These are phyloP conservation scores for Monosporozyma servazzii DNA, from an alignment of 805 yeast species.

Conservation along the genomic window DNA sequence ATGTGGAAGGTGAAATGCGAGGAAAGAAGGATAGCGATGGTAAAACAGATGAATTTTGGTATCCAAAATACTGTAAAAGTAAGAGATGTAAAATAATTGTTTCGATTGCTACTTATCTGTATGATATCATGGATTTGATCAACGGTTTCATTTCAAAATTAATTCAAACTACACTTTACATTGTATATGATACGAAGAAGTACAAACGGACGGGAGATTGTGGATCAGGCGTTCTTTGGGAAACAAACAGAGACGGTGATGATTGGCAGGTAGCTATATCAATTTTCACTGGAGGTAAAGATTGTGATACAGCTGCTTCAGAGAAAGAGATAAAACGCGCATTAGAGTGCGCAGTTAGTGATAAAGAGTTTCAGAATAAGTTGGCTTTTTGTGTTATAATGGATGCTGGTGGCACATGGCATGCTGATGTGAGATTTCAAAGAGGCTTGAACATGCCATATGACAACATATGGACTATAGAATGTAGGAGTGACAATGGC, in stretches of 20 bases:
- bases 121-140: not conserved
- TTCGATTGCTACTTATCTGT: not conserved
- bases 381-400: conserved; percentile 5
- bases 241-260: conserved; percentile 3
- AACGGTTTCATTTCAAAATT: not conserved
- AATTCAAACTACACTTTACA: not conserved
- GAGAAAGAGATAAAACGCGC: not conserved
- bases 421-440: conserved; percentile 5
- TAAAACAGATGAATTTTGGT: not conserved
- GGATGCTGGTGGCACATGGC: conserved; percentile 5
- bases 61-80: not conserved
- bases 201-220: conserved; percentile 1
- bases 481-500: not conserved
- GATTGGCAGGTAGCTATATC: conserved; percentile 6
- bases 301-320: conserved; percentile 7
- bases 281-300: conserved; percentile 2
- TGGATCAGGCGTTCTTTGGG: conserved; percentile 1
- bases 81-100: not conserved
- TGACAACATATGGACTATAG: conserved; percentile 3
- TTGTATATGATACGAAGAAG: not conserved
- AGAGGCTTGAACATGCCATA: conserved; percentile 1
- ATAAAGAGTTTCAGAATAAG: conserved; percentile 2
- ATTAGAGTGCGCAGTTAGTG: not conserved
- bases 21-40: not conserved
- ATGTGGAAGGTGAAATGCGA: too few relatives aligned